Base-by-base conservation (phyloP, 2,329 filamentous ascomycete genomes). In the Aspergillus phoenicis region DNA sequence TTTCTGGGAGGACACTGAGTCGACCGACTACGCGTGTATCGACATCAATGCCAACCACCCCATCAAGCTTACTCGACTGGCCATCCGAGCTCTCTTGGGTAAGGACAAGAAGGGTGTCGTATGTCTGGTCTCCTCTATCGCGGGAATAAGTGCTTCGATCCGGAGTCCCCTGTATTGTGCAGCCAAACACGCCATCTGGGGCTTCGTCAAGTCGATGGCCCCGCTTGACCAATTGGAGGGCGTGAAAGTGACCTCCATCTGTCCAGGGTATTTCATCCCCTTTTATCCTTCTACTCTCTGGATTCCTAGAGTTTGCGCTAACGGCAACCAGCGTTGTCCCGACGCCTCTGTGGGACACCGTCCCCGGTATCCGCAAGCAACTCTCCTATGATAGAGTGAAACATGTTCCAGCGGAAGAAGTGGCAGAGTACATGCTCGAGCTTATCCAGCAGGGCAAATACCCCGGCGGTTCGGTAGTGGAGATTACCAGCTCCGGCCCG, bases 101-200 rank as follows among this genome's bases (percentile, higher is more conserved):
- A 13, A 26, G 5, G 58, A 61, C 48, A 62, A 59, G 13, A 53
- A 54, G n/a, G 55, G 60, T 11, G 60, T 56, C 20, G 49, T 62
- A 7, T 41, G 43, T 6, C 39, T 48, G 8, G 51, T 59, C 6
- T 57, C 56, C 1, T 54, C 48, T 5, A 45, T 54, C 11, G 49
- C 57, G 6, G 57, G 39, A 10, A 30, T 58, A 5, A 33, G 11
- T 2, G 17, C 24, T 33, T 17, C 45, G 10, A 39, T 26, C 20
- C 8, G 30, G 1, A 43, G 20, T n/a, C 55, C 59, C 2, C 2
- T 62, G 52, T 62, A 62, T 38, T 22, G 28, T 4, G 41, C 60
- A 3, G 48, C 57, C 30, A 62, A 62, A 28, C 60, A 62, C 26
- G 60, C 60, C 24, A 11, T 62, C 3, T 47, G 58, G 17, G 60